phyloP scores from a whole-genome alignment of 257 asterid genomes.

The Solanum boliviense region DNA sequence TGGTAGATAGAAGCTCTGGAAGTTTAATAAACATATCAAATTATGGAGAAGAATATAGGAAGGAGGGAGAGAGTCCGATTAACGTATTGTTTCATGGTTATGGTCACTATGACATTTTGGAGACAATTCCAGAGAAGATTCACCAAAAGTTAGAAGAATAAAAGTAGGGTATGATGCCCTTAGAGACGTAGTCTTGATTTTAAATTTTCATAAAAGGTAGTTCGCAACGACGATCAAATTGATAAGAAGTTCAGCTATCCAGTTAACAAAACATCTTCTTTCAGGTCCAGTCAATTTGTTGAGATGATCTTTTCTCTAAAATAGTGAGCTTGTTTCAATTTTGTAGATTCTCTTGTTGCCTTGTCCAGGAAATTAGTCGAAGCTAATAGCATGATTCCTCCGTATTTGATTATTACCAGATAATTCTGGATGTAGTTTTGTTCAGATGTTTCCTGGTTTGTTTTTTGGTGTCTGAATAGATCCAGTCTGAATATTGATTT shows the following conservation, averaged over 20 bases:
- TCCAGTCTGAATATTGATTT: not conserved
- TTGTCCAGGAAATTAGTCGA: not conserved
- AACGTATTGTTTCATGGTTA: conserved; percentile 69
- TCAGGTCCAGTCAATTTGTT: conserved; percentile 5
- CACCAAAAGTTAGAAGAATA: conserved; percentile 12
- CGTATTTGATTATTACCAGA: not conserved
- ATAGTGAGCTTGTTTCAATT: conserved; percentile 13
- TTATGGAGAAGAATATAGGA: conserved; percentile 64
- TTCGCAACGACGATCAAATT: not conserved
- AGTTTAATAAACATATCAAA: conserved; percentile 43
- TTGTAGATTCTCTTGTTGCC: conserved; percentile 20
- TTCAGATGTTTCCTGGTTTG: not conserved
- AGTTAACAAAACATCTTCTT: not conserved
- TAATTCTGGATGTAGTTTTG: not conserved
- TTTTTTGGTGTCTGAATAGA: not conserved
- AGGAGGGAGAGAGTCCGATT: conserved; percentile 31
- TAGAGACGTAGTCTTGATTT: not conserved
- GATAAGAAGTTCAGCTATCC: conserved; percentile 9
- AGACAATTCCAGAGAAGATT: conserved; percentile 16
- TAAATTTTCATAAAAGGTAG: not conserved
- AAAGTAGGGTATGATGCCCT: conserved; percentile 2
- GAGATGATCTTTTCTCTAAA: conserved; percentile 1
- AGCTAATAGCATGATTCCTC: not conserved
- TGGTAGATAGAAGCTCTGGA: conserved; percentile 40
- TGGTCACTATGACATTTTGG: conserved; percentile 84